Base-by-base conservation (phyloP, 192 early-diverging fungal species). In the Allomyces macrogynus region DNA sequence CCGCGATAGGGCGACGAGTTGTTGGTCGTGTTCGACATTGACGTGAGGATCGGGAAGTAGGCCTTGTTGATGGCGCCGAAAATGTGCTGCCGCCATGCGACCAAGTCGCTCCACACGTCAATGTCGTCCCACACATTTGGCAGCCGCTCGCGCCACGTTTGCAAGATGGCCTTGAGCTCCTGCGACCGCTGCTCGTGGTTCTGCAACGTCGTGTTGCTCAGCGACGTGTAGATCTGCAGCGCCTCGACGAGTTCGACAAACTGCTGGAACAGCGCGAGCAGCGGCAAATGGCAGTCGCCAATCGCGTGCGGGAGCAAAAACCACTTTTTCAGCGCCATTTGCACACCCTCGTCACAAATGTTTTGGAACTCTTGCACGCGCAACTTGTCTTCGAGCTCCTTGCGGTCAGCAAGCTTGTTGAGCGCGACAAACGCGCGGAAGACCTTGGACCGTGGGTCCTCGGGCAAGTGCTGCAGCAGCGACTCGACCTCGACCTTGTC, bases 51-150 rank as follows among this genome's bases (percentile, higher is more conserved):
- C 1, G 93, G 95, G 16, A 92, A 73, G 68, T 96, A 99, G 1
- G 93, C 86, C 63, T 89, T 86, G 81, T 97, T 99, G 73, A 99
- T 93, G 9, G 88, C 88, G 63, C 86, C 83, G 69, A 99, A 99
- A 12, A 97, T 87, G 65, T 98, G 95, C 73, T 95, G 93, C 27
- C 97, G 80, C 95, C 95, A 99, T 11, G 92, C 89, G 5, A 99
- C 90, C 62, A 98, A 71, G 66, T 97, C 91, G 68, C 90, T 93
- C 97, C 97, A 99, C 11, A 99, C 78, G 64, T 89, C 88, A 72
- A 99, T 98, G 68, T 95, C 92, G 69, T 97, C 95, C 89, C 92
- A 95, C 44, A 80, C 78, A 70, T 95, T 97, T 11, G 97, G 97
- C 57, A 98, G 75, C 16, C 97, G 81, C 67, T 99, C 97, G 67